These are phyloP conservation scores for Acacia melanoxylon DNA, from an alignment of 306 rosid species.

Conservation along the genomic window DNA sequence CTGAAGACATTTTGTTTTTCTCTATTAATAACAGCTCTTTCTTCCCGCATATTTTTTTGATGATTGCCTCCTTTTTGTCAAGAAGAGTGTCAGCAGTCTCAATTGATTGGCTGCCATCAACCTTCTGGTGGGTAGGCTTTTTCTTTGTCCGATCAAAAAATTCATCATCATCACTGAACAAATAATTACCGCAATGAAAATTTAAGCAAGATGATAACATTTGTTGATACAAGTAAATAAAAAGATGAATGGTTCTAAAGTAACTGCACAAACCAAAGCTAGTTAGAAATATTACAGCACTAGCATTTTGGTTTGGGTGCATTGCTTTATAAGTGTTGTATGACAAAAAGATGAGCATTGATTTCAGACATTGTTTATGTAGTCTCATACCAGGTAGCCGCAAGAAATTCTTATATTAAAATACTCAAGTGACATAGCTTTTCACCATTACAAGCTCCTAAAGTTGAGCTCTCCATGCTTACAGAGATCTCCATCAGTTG, in stretches of 20 bases:
- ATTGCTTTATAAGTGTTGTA: not conserved
- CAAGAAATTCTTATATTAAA: not conserved
- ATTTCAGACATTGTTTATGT: not conserved
- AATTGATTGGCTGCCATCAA: constrained; percentile 61
- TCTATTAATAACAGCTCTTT: constrained; percentile 65
- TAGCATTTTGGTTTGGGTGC: constrained; percentile 15
- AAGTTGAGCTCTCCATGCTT: not conserved
- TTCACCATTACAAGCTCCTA: not conserved
- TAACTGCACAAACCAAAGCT: not conserved
- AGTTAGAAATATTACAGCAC: not conserved
- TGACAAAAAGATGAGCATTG: not conserved
- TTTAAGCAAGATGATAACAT: not conserved
- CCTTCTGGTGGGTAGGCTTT: constrained; percentile 55
- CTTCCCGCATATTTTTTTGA: constrained; percentile 63
- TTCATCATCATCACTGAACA: constrained; percentile 88
- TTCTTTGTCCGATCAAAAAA: constrained; percentile 91
- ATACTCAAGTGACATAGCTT: not conserved
- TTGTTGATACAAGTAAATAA: not conserved
- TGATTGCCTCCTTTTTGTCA: constrained; percentile 75
- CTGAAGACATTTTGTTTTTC: constrained; percentile 50
- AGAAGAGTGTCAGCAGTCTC: constrained; percentile 94
- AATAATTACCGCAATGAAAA: constrained; percentile 17
- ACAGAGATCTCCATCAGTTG: not conserved
- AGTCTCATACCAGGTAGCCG: not conserved
- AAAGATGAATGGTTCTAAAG: not conserved